phyloP scores from a whole-genome alignment of 2,329 filamentous ascomycete genomes.

The Penicillium freii region DNA sequence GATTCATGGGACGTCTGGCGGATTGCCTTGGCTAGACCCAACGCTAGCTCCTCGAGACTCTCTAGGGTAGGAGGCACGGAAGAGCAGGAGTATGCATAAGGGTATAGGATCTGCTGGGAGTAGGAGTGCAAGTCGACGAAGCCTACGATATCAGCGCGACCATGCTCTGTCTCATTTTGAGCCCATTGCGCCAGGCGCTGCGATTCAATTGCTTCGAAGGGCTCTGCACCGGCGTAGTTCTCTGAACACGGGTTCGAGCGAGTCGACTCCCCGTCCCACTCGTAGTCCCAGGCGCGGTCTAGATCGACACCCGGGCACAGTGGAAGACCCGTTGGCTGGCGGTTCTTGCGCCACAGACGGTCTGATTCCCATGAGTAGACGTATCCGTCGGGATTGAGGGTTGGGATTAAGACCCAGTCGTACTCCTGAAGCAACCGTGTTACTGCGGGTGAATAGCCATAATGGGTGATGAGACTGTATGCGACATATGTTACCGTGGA shows the following conservation, averaged over 20 bases:
- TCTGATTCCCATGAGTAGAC: constrained; percentile 91
- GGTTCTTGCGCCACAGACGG: constrained; percentile 91
- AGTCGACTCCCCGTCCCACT: constrained; percentile 70
- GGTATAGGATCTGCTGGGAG: constrained; percentile 90
- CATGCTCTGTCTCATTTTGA: constrained; percentile 68
- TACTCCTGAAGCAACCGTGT: constrained; percentile 78
- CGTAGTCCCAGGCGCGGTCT: constrained; percentile 79
- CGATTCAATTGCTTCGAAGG: constrained; percentile 82
- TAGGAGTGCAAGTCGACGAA: constrained; percentile 92
- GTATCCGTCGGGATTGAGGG: constrained; percentile 90
- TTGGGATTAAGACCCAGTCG: constrained; percentile 84
- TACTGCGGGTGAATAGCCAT: constrained; percentile 68
- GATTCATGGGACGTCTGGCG: constrained; percentile 72
- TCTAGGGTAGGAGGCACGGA: constrained; percentile 79
- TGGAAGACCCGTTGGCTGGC: constrained; percentile 72
- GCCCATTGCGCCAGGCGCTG: constrained; percentile 77
- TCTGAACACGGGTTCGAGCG: constrained; percentile 84
- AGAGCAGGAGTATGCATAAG: constrained; percentile 81
- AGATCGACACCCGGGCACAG: constrained; percentile 89
- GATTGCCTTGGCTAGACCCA: constrained; percentile 86
- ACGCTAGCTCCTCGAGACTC: constrained; percentile 84
- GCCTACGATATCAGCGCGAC: constrained; percentile 74
- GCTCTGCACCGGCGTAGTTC: constrained; percentile 76
- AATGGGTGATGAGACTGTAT: constrained; percentile 80
- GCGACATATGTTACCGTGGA: constrained; percentile 89